Base-by-base conservation (phyloP, 495 filamentous ascomycete species). In the Aspergillus homomorphus region DNA sequence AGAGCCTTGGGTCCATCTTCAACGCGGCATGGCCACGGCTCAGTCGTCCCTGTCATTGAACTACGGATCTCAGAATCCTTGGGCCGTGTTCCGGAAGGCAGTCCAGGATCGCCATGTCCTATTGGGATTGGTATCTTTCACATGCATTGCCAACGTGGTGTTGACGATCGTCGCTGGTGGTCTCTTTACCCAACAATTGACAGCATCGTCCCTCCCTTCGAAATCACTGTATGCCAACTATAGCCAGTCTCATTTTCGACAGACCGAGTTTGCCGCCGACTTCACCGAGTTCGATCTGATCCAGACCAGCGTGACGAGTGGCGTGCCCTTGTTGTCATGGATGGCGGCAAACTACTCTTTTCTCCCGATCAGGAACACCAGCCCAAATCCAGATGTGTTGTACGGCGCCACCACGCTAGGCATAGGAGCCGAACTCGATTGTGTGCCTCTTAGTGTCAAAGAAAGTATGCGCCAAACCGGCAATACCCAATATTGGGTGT, bases 1-100 rank as follows among this genome's bases (percentile, higher is more conserved):
- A 14, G 74, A 77, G 58, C 74, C 74, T 8, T 77, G 74, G 74
- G 74, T 77, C 14, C 74, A 77, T 46, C 66, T 77, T n/a, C 74
- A 77, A 50, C 64, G 74, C 7, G 74, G 74, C 12, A 68, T 69
- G 61, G 74, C 69, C 0, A 53, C 60, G 1, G 68, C 69, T 9
- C 57, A 58, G 8, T 53, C 60, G 0, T 77, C 74, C 1, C 45
- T 77, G 24, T 73, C 69, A 5, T 61, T 75, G 53, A 77, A 77
- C 41, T 77, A 77, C 53, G 63, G 72, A 0, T 71, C 71, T 0
- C 74, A 77, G 24, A 77, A 64, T 41, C 74, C 74, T 0, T 67
- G 70, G 54, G 62, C 63, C 3, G 65, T 74, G 4, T 62, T 77
- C 14, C 58, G 66, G 33, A 77, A 77, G 43, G 57, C 69, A 9